phyloP scores from a whole-genome alignment of 768 basidiomycete genomes.

The Leccinum olivaceopallidum region DNA sequence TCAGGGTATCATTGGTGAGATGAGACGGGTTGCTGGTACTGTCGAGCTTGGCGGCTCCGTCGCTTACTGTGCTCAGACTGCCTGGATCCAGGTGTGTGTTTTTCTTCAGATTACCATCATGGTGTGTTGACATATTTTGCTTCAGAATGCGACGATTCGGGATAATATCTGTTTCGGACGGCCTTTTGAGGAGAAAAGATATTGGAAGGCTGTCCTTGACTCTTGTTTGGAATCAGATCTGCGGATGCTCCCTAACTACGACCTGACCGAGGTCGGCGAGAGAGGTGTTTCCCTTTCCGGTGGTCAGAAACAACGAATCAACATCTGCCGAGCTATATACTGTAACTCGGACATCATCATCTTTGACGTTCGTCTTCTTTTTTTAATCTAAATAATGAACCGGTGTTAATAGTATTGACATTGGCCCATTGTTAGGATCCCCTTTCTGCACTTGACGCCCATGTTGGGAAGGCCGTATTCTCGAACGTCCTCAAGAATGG shows the following conservation, averaged over 20 bases:
- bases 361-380: too few relatives aligned
- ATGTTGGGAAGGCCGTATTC: slow-evolving; percentile 87
- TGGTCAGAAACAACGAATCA: slow-evolving; percentile 43
- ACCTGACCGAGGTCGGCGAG: slow-evolving; percentile 28
- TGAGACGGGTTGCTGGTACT: too few relatives aligned
- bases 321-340: slow-evolving; percentile 3
- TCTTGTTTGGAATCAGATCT: slow-evolving; percentile 81
- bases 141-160: slow-evolving; percentile 76
- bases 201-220: slow-evolving; percentile 78
- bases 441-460: slow-evolving; percentile 84
- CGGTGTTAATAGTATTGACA: neutral
- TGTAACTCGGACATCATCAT: neutral
- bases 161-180: slow-evolving; percentile 91
- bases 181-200: slow-evolving; percentile 76
- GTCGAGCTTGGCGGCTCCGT: too few relatives aligned
- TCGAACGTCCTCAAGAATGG: slow-evolving; percentile 74
- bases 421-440: slow-evolving; percentile 55
- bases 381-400: too few relatives aligned
- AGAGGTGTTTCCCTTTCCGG: slow-evolving; percentile 88
- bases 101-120: neutral
- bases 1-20: too few relatives aligned
- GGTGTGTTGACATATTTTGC: neutral
- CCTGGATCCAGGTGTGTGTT: slow-evolving; percentile 67
- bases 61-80: too few relatives aligned
- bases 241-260: slow-evolving; percentile 41